Evolutionary conservation across 2,329 filamentous ascomycete species (phyloP), one percentile per base, ranked within the genome.

Genomic region (Aureobasidium namibiae): DNA sequence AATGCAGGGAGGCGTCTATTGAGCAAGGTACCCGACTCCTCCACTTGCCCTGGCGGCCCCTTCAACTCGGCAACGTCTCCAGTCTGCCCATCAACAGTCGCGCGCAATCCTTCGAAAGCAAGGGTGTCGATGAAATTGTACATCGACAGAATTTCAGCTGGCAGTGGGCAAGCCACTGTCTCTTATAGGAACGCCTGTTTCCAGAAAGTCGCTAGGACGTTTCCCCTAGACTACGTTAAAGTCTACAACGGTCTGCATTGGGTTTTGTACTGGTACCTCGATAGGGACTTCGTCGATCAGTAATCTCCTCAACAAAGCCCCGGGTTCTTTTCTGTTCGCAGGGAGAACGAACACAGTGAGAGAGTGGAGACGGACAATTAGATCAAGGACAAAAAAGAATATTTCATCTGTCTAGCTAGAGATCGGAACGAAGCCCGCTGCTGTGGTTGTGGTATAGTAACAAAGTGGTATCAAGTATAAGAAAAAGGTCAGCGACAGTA

Each of bases 401-500:
- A 9, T 45, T 24, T n/a, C 10, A 9, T 18, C 13, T 34, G 21
- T 26, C 29, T 33, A 33, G 18, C 23, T 38, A 52, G 10, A 39
- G 16, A 23, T 2, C 18, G 4, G 34, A 29, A 36, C 3, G 14
- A 26, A 23, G 7, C 29, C 16, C 48, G 29, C 34, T 16, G 23
- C 21, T 50, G 33, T n/a, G n/a, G n/a, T n/a, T n/a, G n/a, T 39
- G 9, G 31, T 7, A 36, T 11, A 52, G 18, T 52, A 39, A 29
- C 34, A 39, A 39, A 52, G 48, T 52, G 48, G 48, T 52, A 52
- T 52, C 48, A 29, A 52, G 13, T 29, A 50, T 50, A 13, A 38
- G 13, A 21, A 50, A 50, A 13, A 6, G n/a, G 21, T 13, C 31
- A 50, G 33, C 48, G 48, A 38, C 13, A 24, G 14, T 24, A 26